phyloP scores from a whole-genome alignment of 148 eudicot genomes.

The Rhododendron simsii region DNA sequence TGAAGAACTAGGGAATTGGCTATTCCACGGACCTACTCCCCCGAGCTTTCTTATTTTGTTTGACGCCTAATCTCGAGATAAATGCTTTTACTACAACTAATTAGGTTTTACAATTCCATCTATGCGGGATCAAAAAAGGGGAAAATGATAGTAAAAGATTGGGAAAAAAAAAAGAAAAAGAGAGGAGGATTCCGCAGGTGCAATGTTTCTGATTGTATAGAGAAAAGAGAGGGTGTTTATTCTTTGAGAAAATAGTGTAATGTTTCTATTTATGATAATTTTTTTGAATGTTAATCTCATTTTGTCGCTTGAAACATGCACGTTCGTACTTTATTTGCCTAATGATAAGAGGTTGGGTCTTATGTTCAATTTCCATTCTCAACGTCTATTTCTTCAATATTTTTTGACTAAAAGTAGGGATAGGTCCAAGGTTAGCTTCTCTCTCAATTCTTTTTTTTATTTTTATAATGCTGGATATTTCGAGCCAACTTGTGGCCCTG shows the following conservation, averaged over 20 bases:
- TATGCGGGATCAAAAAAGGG: background rate
- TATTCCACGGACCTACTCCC: background rate
- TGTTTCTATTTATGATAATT: background rate
- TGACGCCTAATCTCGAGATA: background rate
- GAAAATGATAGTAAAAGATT: background rate
- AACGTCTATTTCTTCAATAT: background rate
- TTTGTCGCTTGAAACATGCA: background rate
- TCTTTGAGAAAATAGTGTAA: background rate
- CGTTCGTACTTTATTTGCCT: background rate
- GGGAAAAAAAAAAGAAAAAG: background rate
- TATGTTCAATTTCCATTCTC: background rate
- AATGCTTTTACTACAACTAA: background rate
- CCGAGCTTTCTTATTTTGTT: background rate
- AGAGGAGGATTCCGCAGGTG: background rate
- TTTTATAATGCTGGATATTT: no score
- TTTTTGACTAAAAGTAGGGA: background rate
- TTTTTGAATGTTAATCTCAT: background rate
- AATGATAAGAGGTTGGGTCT: background rate
- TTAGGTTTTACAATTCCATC: background rate
- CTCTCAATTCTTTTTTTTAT: no score
- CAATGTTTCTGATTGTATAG: background rate
- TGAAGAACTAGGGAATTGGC: slow-evolving; percentile 15
- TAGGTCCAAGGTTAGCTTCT: no score
- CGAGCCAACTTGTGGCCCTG: background rate
- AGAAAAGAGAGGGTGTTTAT: background rate